Conservation (phyloP, 2,329 filamentous ascomycete genomes). For the Ophiostoma sp. region DNA sequence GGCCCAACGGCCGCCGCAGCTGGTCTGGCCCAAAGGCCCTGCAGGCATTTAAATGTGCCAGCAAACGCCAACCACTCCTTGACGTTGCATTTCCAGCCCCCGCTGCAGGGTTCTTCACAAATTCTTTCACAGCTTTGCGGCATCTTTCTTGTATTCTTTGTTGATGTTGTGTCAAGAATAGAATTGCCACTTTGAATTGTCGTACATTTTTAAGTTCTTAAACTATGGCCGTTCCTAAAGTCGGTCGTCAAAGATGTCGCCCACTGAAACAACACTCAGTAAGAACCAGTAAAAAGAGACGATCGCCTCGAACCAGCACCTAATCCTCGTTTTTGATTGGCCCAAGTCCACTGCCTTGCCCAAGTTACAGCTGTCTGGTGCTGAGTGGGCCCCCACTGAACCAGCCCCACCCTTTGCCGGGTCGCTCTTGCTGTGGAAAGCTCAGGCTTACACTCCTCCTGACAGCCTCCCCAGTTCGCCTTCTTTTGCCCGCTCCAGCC, state of each 20-base stretch:
- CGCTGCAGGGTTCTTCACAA: background rate
- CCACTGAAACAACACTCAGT: background rate
- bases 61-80: slow-evolving; percentile 1
- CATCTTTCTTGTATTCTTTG: background rate
- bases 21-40: background rate
- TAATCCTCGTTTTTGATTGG: slow-evolving; percentile 6
- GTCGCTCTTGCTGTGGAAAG: background rate
- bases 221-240: background rate
- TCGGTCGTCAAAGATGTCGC: background rate
- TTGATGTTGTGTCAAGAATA: background rate
- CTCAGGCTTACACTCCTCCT: background rate
- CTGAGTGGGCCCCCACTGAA: slow-evolving; percentile 16
- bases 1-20: background rate
- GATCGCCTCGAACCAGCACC: background rate
- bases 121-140: too few species aligned
- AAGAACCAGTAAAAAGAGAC: background rate
- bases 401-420: slow-evolving; percentile 1
- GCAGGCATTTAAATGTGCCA: background rate
- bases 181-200: background rate
- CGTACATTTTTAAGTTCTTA: background rate
- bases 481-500: slow-evolving; percentile 1
- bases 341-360: background rate
- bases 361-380: background rate
- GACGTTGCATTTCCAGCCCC: slow-evolving; percentile 14
- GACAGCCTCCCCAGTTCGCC: slow-evolving; percentile 10